phyloP scores from a whole-genome alignment of 140 eudicot species.

The Anethum foeniculum region DNA sequence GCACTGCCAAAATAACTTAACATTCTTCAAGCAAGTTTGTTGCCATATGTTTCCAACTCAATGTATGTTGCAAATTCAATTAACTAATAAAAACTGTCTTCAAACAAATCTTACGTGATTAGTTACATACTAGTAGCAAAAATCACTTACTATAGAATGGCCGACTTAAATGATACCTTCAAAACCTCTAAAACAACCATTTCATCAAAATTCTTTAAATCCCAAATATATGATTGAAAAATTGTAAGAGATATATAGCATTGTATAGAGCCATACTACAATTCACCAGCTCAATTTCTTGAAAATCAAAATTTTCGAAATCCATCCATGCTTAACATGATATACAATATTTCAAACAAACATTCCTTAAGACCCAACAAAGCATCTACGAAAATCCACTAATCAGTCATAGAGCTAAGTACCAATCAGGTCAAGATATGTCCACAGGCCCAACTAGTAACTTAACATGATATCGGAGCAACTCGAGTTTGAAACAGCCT shows the following conservation, averaged over 20 bases:
- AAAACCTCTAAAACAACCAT: background rate
- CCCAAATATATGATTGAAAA: background rate
- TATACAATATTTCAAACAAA: background rate
- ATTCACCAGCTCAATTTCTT: background rate
- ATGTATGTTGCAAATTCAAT: background rate
- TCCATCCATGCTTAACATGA: background rate
- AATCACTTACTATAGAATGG: background rate
- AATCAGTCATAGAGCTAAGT: background rate
- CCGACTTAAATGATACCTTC: too few species aligned
- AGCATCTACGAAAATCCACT: background rate
- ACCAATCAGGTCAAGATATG: background rate
- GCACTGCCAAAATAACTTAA: background rate
- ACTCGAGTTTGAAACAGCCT: too few species aligned
- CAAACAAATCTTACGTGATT: background rate
- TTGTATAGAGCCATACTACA: background rate
- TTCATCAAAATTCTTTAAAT: background rate
- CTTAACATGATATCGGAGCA: background rate
- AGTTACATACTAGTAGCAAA: background rate
- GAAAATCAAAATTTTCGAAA: background rate
- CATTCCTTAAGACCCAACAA: background rate
- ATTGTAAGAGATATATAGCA: background rate
- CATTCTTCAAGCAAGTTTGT: background rate
- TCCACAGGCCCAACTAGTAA: too few species aligned
- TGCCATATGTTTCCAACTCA: background rate
- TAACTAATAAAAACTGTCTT: background rate